These are phyloP conservation scores for Scheffersomyces illinoinensis DNA, from an alignment of 1,139 yeast species.

Conservation along the genomic window DNA sequence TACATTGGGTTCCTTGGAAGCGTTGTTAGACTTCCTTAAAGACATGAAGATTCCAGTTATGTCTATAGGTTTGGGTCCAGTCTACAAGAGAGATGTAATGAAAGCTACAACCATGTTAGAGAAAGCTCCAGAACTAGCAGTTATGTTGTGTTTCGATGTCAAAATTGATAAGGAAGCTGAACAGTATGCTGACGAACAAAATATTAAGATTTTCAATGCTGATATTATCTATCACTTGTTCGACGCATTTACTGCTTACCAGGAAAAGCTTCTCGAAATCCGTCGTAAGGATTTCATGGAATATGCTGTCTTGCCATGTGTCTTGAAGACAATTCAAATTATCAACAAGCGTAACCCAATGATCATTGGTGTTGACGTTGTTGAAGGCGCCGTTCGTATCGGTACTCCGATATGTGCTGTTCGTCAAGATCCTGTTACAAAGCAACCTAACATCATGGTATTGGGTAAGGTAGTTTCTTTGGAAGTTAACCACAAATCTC, in stretches of 20 bases:
- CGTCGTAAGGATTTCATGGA: constrained; percentile 88
- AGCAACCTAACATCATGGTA: constrained; percentile 68
- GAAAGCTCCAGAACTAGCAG: constrained; percentile 91
- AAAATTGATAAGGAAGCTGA: constrained; percentile 97
- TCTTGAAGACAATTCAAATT: constrained; percentile 88
- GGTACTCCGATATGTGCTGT: constrained; percentile 98
- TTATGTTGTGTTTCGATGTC: constrained; percentile 98
- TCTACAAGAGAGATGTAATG: constrained; percentile 96
- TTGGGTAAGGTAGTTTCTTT: constrained; percentile 85
- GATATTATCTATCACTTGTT: constrained; percentile 95
- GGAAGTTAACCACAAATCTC: constrained; percentile 92
- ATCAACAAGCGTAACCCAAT: constrained; percentile 98
- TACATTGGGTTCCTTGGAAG: constrained; percentile 96
- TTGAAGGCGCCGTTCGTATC: constrained; percentile 82
- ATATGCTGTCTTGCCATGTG: constrained; percentile 94
- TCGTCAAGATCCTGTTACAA: constrained; percentile 82
- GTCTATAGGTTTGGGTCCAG: constrained; percentile 98
- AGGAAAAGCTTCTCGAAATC: constrained; percentile 79
- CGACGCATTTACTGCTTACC: constrained; percentile 92
- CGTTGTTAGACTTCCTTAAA: constrained; percentile 92
- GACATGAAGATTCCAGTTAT: constrained; percentile 99
- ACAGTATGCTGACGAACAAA: constrained; percentile 92
- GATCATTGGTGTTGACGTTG: constrained; percentile 98
- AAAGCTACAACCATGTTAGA: constrained; percentile 96
- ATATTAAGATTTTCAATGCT: constrained; percentile 89